Evolutionary conservation across 176 grass and related monocot genomes (phyloP), one percentile per base, ranked within the genome.

Genomic region (Poa annua): DNA sequence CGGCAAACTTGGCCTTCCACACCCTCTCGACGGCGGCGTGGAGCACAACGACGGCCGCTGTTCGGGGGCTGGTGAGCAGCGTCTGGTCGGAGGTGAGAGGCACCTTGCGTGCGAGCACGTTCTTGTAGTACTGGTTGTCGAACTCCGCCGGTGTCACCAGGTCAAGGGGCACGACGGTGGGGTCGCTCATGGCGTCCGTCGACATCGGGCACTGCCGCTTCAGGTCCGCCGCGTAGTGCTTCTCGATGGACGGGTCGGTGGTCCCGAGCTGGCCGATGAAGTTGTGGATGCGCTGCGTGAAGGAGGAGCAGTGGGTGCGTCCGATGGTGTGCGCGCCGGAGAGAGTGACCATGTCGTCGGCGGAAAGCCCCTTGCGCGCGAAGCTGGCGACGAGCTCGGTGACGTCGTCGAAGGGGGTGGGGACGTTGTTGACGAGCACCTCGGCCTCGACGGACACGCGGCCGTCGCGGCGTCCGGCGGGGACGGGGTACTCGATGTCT

Each of bases 311-410:
- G 62, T 92, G 90, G 1, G 93, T 67, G 0, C 44, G 44, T 0
- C 93, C 93, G 47, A 95, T 21, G n/a, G 75, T 77, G 88, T 95
- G 90, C 12, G 79, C 55, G 2, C 85, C 93, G 2, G 93, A 90
- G 67, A 95, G 90, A 5, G 80, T 83, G 52, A 83, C 80, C 67
- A 83, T 71, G 53, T 83, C 80, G 11, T 83, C 80, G 34, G 63
- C 51, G 4, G 78, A 44, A 7, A 91, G 85, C 5, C 83, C 82
- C 81, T 85, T 83, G 55, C 83, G 75, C 53, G 4, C 6, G 72
- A 91, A 87, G 71, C 19, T 16, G 6, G 36, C 55, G 13, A 88
- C 3, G 54, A 91, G 89, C 55, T 39, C 4, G 36, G 10, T 38
- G 8, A 88, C 89, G 45, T 44, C 14, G 77, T 11, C 81, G 0